Evolutionary conservation across 2,329 filamentous ascomycete species (phyloP).

Genomic region (Ramularia endophylla): DNA sequence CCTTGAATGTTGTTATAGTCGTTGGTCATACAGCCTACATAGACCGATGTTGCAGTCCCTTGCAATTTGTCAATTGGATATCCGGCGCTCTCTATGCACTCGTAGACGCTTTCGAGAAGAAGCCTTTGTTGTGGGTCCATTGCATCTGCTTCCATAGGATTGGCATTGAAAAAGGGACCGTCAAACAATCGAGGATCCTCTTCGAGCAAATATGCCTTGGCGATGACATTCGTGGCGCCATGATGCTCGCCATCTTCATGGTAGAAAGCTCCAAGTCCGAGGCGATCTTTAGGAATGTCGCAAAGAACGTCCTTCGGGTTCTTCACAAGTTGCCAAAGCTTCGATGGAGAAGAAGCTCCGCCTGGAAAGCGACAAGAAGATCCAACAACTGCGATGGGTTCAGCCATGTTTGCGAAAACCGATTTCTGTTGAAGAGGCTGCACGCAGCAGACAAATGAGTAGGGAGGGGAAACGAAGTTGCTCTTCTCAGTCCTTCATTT

Average conservation of each 20-base stretch:
- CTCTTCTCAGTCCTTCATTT: too few relatives aligned
- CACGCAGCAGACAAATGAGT: too few relatives aligned
- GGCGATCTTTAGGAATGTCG: constrained; percentile 19
- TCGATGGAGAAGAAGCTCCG: constrained; percentile 15
- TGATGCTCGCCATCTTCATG: constrained; percentile 15
- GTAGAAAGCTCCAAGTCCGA: constrained; percentile 20
- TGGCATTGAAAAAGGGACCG: constrained; percentile 21
- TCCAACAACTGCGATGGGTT: constrained; percentile 17
- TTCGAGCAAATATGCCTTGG: constrained; percentile 19
- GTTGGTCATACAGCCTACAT: constrained; percentile 20
- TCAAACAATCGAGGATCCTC: constrained; percentile 22
- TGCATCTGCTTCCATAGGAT: constrained; percentile 17
- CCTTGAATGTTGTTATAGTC: constrained; percentile 19
- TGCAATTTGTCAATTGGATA: constrained; percentile 12
- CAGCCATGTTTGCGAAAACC: too few relatives aligned
- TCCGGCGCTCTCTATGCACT: constrained; percentile 18
- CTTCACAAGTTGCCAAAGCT: constrained; percentile 20
- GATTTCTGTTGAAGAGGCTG: too few relatives aligned
- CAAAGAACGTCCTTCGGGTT: constrained; percentile 10
- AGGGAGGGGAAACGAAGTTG: too few relatives aligned
- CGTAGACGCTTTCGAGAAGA: constrained; percentile 21
- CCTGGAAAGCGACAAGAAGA: constrained; percentile 17
- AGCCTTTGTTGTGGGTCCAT: constrained; percentile 28
- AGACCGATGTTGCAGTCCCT: constrained; percentile 18
- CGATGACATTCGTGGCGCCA: constrained; percentile 14